A percentile compares a stretch with the other conserved stretches of the same genome.
Evolutionary conservation across 345 rosid genomes (phyloP).

Genomic region (Gossypium australe): DNA sequence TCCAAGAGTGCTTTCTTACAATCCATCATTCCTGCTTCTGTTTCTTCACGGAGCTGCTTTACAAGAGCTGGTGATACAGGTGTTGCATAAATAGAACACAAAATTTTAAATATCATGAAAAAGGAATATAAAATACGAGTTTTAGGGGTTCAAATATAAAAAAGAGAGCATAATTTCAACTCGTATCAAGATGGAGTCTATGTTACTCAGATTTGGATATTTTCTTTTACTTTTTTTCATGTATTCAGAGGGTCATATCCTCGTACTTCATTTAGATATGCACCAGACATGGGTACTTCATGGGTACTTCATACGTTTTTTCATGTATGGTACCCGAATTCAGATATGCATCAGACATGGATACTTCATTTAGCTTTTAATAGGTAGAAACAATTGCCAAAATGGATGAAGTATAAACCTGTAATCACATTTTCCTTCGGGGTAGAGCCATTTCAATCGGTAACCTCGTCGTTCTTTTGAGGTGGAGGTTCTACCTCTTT

Average conservation of each 20-base stretch:
- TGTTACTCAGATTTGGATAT: too few relatives aligned
- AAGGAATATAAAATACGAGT: too few relatives aligned
- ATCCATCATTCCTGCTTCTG: constrained; percentile 99
- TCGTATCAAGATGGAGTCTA: too few relatives aligned
- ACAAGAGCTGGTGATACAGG: constrained; percentile 76
- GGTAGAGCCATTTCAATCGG: constrained; percentile 29
- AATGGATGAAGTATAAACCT: constrained; percentile 34
- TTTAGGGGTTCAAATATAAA: neutral
- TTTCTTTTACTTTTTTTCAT: too few relatives aligned
- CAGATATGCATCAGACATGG: neutral
- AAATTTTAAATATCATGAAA: neutral
- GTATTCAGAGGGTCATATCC: too few relatives aligned
- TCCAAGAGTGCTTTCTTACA: constrained; percentile 87
- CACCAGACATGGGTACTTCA: neutral
- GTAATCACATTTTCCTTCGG: constrained; percentile 24
- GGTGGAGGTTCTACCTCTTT: constrained; percentile 35
- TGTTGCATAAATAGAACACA: constrained; percentile 19
- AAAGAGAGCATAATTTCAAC: neutral
- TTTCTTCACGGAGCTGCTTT: constrained; percentile 94
- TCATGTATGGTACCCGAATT: neutral
- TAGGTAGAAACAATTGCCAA: constrained; percentile 1
- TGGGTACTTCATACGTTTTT: neutral
- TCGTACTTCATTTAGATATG: too few relatives aligned
- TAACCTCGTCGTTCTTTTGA: constrained; percentile 26
- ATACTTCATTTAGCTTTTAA: neutral